phyloP scores from a whole-genome alignment of 805 yeast genomes.

The Suhomyces sp. region DNA sequence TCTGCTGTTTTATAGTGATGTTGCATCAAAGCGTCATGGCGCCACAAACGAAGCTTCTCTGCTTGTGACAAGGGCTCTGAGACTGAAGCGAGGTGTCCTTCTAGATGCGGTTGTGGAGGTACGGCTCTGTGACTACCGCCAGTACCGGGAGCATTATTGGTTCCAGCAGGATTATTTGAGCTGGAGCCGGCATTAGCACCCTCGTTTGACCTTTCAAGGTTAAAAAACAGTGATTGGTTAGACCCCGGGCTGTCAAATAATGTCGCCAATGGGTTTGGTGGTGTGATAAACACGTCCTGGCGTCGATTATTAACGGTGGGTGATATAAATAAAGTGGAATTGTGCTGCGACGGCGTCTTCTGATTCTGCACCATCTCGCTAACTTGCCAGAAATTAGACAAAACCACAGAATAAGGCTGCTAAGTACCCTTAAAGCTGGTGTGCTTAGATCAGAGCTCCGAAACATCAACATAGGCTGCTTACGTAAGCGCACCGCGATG shows the following conservation, averaged over 20 bases:
- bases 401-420: neutral
- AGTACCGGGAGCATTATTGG: neutral
- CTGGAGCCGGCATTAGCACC: neutral
- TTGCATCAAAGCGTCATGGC: conserved; percentile 89
- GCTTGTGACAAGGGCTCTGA: conserved; percentile 65
- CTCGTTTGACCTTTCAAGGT: conserved; percentile 18
- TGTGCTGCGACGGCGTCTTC: conserved; percentile 54
- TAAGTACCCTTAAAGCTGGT: neutral
- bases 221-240: conserved; percentile 38
- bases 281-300: conserved; percentile 43
- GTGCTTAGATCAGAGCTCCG: neutral
- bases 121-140: neutral
- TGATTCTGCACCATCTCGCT: conserved; percentile 14
- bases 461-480: neutral
- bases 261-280: conserved; percentile 46
- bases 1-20: conserved; percentile 90
- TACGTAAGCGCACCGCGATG: neutral
- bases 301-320: conserved; percentile 52
- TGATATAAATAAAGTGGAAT: conserved; percentile 70
- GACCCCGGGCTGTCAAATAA: conserved; percentile 43
- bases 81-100: neutral
- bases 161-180: neutral
- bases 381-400: neutral
- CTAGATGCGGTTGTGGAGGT: conserved; percentile 5
- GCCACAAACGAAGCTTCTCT: conserved; percentile 83